These are phyloP conservation scores for Microcera coccophila DNA, from an alignment of 2,329 filamentous ascomycete genomes.

Conservation along the genomic window DNA sequence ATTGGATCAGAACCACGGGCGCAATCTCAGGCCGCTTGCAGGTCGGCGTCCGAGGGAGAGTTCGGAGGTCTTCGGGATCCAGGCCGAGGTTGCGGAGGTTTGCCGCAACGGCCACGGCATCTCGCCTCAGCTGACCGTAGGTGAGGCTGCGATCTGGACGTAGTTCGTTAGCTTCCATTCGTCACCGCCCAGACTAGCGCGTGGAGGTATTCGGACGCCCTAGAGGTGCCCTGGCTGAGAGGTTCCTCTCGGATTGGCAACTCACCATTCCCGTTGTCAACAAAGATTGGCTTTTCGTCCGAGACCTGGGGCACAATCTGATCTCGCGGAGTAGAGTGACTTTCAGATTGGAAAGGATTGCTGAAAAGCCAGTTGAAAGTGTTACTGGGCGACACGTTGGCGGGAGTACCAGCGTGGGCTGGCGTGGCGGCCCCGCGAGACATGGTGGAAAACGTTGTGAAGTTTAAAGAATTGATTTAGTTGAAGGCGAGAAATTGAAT, in stretches of 20 bases:
- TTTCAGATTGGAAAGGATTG: constrained; percentile 34
- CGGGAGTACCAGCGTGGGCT: constrained; percentile 14
- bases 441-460: too few species aligned
- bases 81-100: constrained; percentile 35
- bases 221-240: too few species aligned
- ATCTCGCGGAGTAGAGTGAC: constrained; percentile 25
- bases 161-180: neutral
- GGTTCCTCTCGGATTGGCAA: neutral
- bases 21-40: constrained; percentile 37
- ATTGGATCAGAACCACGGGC: constrained; percentile 40
- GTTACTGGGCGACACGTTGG: constrained; percentile 23
- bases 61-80: constrained; percentile 30
- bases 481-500: too few species aligned
- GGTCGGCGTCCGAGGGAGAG: constrained; percentile 37
- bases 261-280: constrained; percentile 39
- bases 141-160: constrained; percentile 35
- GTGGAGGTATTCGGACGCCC: too few species aligned
- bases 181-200: too few species aligned
- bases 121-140: constrained; percentile 30
- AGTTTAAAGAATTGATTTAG: too few species aligned
- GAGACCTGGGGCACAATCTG: constrained; percentile 32
- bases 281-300: constrained; percentile 34
- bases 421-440: too few species aligned
- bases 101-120: constrained; percentile 35
- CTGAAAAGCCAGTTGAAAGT: constrained; percentile 37